Conservation (phyloP, 805 yeast genomes). For the Candida qinlingensis region DNA sequence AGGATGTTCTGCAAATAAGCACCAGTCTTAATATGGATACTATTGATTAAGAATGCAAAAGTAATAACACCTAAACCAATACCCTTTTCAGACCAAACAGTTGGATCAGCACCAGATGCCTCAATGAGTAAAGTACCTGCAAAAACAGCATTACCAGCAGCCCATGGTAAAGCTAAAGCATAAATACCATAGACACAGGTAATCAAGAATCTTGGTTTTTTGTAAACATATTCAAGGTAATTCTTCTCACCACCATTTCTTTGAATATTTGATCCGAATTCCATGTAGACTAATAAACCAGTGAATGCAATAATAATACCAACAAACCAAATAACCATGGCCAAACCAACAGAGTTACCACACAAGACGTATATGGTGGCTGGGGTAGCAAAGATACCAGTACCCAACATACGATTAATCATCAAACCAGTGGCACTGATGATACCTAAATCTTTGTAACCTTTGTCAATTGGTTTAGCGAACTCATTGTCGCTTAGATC, state of each 20-base stretch:
- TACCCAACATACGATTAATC: conserved; percentile 67
- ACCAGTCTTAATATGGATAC: conserved; percentile 58
- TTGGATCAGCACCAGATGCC: conserved; percentile 64
- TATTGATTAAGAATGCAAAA: conserved; percentile 62
- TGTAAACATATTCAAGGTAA: conserved; percentile 67
- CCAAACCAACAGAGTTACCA: conserved; percentile 67
- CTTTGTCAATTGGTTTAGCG: conserved; percentile 34
- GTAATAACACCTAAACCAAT: conserved; percentile 72
- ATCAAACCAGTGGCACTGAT: conserved; percentile 60
- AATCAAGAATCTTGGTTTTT: conserved; percentile 62
- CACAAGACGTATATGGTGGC: conserved; percentile 42
- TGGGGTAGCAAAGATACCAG: conserved; percentile 73
- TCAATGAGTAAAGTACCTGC: conserved; percentile 72
- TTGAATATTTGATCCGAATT: conserved; percentile 72
- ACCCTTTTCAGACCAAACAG: conserved; percentile 74
- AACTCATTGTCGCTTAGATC: conserved; percentile 20
- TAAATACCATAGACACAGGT: conserved; percentile 66
- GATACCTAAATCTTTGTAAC: conserved; percentile 41
- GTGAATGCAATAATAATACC: conserved; percentile 66
- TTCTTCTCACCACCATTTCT: conserved; percentile 86
- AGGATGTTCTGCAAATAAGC: conserved; percentile 57
- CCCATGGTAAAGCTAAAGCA: conserved; percentile 76
- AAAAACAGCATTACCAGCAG: conserved; percentile 77
- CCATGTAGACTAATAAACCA: conserved; percentile 69
- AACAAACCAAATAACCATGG: conserved; percentile 67